Base-by-base conservation (phyloP, 306 rosid genomes). In the Sesbania bispinosa region DNA sequence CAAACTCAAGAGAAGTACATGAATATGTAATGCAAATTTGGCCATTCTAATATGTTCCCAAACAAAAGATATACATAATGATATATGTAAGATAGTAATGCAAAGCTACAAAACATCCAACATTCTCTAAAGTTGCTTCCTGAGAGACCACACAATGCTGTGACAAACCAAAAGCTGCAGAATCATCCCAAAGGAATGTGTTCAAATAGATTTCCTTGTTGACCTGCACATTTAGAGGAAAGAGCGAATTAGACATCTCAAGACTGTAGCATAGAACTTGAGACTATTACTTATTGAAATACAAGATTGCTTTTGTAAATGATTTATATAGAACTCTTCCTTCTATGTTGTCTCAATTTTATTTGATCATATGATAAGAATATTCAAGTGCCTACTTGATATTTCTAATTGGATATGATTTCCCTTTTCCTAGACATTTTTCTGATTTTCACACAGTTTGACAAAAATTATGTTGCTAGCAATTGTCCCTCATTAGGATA, bases 181-280 rank as follows among this genome's bases (percentile, higher is more conserved):
- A 64, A 33, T 73, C 63, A 55, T 76, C 52, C 35, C 62, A 42
- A 27, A 50, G 48, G 52, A 70, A 39, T 74, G 27, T 50, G 73
- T 66, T 58, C 75, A 65, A 42, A 59, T 42, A 29, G 21, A 75
- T 69, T 67, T 72, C 63, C 69, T 62, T 13, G 50, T 32, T 63
- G 24, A 78, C 85, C 88, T 78, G 79, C 74, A 68, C 48, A 64
- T 79, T 35, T 39, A 30, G 47, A 65, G 18, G 18, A 59, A 68
- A 78, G 66, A 46, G 20, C 32, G 1, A 57, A 64, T 75, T 36
- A 75, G 74, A 58, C 29, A 55, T 36, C 19, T 41, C 41, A 3
- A 62, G 15, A 24, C 16, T 47, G 52, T 23, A 73, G 36, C 26
- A 41, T 33, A n/a, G 8, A 67, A 26, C 32, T 72, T 43, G 20